These are phyloP conservation scores for Lolium rigidum DNA, from an alignment of 176 grass and related monocot genomes.

Conservation along the genomic window DNA sequence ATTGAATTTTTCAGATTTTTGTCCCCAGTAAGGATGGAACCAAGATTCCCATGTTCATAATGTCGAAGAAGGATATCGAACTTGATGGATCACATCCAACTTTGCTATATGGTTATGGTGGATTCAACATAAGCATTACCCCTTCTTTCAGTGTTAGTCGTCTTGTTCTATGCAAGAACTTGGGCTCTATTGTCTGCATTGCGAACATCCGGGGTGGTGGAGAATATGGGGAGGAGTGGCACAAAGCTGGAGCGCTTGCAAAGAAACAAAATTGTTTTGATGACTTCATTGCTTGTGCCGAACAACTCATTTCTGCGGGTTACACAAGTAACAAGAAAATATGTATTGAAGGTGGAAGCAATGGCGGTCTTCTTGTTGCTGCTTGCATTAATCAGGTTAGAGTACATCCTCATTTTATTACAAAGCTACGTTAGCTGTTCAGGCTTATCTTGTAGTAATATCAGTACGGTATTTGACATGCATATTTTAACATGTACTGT, in stretches of 20 bases:
- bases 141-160: constrained; percentile 76
- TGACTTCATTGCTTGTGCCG: constrained; percentile 82
- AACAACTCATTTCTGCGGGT: constrained; percentile 71
- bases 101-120: constrained; percentile 95
- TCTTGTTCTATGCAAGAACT: constrained; percentile 76
- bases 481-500: constrained; percentile 38
- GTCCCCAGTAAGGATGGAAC: constrained; percentile 77
- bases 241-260: constrained; percentile 88
- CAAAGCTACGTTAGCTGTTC: neutral
- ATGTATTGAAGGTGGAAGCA: constrained; percentile 97
- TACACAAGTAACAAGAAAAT: constrained; percentile 70
- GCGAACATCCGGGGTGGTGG: constrained; percentile 96
- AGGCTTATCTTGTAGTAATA: constrained; percentile 29
- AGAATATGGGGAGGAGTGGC: constrained; percentile 99
- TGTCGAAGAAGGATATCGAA: constrained; percentile 75
- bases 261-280: constrained; percentile 98
- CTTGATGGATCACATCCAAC: constrained; percentile 84
- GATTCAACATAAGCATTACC: constrained; percentile 85
- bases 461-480: constrained; percentile 18
- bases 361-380: constrained; percentile 94
- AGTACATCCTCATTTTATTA: constrained; percentile 25
- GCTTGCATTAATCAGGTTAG: constrained; percentile 89
- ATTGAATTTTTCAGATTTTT: constrained; percentile 69
- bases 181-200: constrained; percentile 71
- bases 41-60: constrained; percentile 92